A percentile compares a stretch with the other conserved stretches of the same genome.
Conservation (phyloP, 2,329 filamentous ascomycete genomes). For the Pyricularia grisea region DNA sequence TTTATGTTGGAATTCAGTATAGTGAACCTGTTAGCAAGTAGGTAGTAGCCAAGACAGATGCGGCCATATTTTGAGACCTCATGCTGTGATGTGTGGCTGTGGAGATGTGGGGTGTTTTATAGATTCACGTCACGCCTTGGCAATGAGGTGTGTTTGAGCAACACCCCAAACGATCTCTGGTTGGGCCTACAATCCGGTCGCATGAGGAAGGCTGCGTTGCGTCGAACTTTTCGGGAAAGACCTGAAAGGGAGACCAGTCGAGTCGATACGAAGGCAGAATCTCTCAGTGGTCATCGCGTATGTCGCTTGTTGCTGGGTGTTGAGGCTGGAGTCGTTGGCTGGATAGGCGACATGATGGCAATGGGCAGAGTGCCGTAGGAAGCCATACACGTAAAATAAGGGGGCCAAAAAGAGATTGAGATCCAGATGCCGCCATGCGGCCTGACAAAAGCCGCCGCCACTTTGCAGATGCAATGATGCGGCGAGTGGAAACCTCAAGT, state of each 20-base stretch:
- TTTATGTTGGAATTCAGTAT: neutral
- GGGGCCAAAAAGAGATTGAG: neutral
- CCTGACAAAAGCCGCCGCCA: neutral
- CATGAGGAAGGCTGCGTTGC: conserved; percentile 1
- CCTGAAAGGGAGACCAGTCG: neutral
- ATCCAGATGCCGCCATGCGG: neutral
- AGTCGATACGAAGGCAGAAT: neutral
- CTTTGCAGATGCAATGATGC: neutral
- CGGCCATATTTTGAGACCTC: neutral
- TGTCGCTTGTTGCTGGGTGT: neutral
- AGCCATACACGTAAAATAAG: neutral
- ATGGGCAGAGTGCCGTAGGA: neutral
- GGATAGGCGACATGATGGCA: neutral
- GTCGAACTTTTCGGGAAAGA: neutral
- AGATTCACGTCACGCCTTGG: neutral
- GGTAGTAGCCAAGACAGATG: neutral
- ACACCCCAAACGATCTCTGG: neutral
- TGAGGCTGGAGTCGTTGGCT: neutral
- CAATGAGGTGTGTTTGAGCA: neutral
- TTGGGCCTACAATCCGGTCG: neutral
- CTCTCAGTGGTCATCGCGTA: neutral
- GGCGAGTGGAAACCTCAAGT: neutral
- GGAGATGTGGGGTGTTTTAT: neutral
- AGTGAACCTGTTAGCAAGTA: neutral
- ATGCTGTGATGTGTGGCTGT: neutral